Evolutionary conservation across 495 filamentous ascomycete species (phyloP), one percentile per base, ranked within the genome.

Genomic region (Penicillium psychrofluorescens): DNA sequence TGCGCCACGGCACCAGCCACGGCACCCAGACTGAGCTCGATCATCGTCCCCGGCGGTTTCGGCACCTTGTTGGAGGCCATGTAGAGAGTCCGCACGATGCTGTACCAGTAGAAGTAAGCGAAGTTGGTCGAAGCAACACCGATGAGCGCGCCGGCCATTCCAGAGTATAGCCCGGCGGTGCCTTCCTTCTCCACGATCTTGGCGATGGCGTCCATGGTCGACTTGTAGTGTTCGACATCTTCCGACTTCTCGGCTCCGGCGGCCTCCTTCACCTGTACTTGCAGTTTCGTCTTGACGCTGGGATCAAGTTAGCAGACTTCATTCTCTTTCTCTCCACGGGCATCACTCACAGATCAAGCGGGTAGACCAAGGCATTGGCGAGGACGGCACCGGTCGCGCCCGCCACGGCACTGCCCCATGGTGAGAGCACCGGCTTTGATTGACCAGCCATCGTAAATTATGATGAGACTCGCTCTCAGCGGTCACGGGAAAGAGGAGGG

Each of bases 101-200:
- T 90, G 65, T 99, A 97, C 92, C 92, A 99, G 72, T 97, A 99
- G 59, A 99, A 99, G 67, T 99, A 99, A 47, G 92, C 92, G 59
- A 99, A 99, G 61, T 99, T 99, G 44, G 90, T 97, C 11, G 90
- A 95, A 7, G 88, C 91, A 11, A 97, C 94, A 35, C 92, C 92
- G 12, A 96, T 66, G 9, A 99, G 74, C 7, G 88, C 79, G 12
- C 94, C 90, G 38, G 76, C 67, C 57, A 99, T 90, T 38, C 92
- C 92, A 35, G 86, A 80, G 57, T 97, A 99, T 15, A 99, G 77
- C 2, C 94, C 92, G 11, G 64, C 48, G 11, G 92, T 31, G 11
- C 92, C 94, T 38, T 96, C 91, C 47, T 86, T 83, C 38, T 80
- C 78, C 12, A 83, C 63, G 55, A 99, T 97, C 66, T 90, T 92